Percentiles rank a stretch among this genome's conserved stretches.
Conservation (phyloP, 208 protist genomes). For the Trypanosoma lewisi region DNA sequence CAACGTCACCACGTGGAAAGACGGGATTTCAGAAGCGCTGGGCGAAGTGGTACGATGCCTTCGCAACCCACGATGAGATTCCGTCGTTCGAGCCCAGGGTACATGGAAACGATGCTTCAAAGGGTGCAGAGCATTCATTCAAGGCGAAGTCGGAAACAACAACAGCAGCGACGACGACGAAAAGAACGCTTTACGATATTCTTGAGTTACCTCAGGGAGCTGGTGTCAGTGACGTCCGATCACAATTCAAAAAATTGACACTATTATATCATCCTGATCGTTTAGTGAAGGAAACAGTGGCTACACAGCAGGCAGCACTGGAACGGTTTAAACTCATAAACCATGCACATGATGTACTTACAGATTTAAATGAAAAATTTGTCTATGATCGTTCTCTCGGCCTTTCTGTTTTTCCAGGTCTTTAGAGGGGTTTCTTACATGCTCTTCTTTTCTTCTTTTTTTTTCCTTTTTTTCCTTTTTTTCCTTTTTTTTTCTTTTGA, state of each 20-base stretch:
- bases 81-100: neutral
- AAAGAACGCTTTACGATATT: constrained; percentile 56
- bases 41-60: constrained; percentile 18
- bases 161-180: neutral
- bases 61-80: constrained; percentile 7
- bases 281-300: constrained; percentile 40
- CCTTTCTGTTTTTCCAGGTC: neutral
- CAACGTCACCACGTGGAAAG: constrained; percentile 1
- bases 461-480: constrained; percentile 1
- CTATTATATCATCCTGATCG: constrained; percentile 83
- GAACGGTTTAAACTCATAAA: constrained; percentile 94
- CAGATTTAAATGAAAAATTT: constrained; percentile 84
- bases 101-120: neutral
- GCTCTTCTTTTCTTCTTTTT: constrained; percentile 5
- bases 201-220: constrained; percentile 48
- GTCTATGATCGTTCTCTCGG: constrained; percentile 90
- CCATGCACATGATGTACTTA: constrained; percentile 94
- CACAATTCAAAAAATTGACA: constrained; percentile 60
- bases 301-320: constrained; percentile 32
- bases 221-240: constrained; percentile 42
- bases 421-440: constrained; percentile 2
- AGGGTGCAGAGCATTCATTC: neutral
- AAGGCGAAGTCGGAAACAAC: constrained; percentile 10
- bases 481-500: neutral
- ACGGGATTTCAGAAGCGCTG: neutral